These are phyloP conservation scores for Ilex asprella DNA, from an alignment of 257 asterid genomes.

Conservation along the genomic window DNA sequence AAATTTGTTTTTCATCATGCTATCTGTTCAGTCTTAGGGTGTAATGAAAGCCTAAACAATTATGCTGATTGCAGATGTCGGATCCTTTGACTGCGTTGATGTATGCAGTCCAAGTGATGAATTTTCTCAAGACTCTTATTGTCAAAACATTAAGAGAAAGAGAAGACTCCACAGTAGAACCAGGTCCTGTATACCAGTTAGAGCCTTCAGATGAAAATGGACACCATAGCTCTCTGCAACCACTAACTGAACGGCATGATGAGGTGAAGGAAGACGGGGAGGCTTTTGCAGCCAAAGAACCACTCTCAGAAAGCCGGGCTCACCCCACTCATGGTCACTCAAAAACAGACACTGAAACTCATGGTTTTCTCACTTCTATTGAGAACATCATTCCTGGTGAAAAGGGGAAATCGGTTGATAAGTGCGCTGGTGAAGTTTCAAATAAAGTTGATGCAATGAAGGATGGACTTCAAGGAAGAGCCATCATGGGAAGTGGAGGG, in stretches of 20 bases:
- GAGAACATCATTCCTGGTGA: constrained; percentile 27
- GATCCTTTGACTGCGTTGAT: constrained; percentile 72
- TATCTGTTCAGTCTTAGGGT: too few species aligned
- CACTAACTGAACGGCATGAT: constrained; percentile 7
- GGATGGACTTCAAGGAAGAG: constrained; percentile 12
- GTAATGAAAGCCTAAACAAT: not conserved
- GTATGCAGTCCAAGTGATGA: constrained; percentile 74
- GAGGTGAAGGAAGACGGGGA: constrained; percentile 19
- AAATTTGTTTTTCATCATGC: too few species aligned
- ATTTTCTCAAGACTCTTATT: constrained; percentile 58
- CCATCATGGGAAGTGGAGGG: constrained; percentile 16
- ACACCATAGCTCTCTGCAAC: constrained; percentile 18
- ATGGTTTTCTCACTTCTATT: constrained; percentile 25
- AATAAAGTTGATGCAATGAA: constrained; percentile 6
- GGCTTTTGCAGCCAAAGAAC: constrained; percentile 4
- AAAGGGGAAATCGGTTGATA: constrained; percentile 19
- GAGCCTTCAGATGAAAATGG: constrained; percentile 46
- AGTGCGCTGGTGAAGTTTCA: constrained; percentile 9
- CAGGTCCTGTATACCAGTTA: constrained; percentile 19
- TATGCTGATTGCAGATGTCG: constrained; percentile 43
- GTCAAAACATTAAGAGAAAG: constrained; percentile 43
- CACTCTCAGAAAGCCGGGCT: not conserved
- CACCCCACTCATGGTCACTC: constrained; percentile 19
- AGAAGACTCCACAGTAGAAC: constrained; percentile 35
- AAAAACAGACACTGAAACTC: constrained; percentile 11